phyloP scores from a whole-genome alignment of 2,329 filamentous ascomycete genomes.

The Setomelanomma holmii region DNA sequence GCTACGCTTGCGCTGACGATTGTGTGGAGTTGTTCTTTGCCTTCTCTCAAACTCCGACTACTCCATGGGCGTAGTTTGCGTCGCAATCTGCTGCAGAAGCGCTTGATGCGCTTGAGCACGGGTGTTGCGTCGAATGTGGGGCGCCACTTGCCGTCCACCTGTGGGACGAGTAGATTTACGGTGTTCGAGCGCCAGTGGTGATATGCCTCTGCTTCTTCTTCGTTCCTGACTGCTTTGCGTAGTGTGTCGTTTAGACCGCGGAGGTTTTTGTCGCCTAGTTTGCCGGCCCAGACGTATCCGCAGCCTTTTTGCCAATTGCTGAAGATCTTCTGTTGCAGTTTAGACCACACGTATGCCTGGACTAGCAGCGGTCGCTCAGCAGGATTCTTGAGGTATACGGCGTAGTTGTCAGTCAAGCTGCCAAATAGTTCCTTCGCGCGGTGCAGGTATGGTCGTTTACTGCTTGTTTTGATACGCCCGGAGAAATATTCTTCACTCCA shows the following conservation, averaged over 20 bases:
- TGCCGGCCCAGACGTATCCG: constrained; percentile 48
- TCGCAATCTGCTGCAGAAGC: constrained; percentile 39
- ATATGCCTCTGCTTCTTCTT: constrained; percentile 45
- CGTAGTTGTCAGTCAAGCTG: constrained; percentile 43
- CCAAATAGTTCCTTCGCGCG: constrained; percentile 43
- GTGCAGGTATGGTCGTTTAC: constrained; percentile 41
- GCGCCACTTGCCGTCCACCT: constrained; percentile 46
- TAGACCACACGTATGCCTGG: constrained; percentile 47
- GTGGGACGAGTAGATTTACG: constrained; percentile 46
- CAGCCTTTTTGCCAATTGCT: constrained; percentile 44
- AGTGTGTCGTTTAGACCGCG: constrained; percentile 46
- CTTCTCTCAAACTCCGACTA: constrained; percentile 34
- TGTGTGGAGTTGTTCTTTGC: constrained; percentile 42
- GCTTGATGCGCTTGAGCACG: constrained; percentile 42
- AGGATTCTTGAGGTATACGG: constrained; percentile 39
- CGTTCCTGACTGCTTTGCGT: constrained; percentile 48
- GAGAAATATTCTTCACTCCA: constrained; percentile 48
- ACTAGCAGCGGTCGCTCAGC: constrained; percentile 44
- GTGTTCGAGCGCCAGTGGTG: constrained; percentile 47
- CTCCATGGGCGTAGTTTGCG: constrained; percentile 43
- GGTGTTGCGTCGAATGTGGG: constrained; percentile 46
- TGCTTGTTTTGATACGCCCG: constrained; percentile 33
- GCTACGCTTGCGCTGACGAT: constrained; percentile 47
- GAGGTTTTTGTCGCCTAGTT: constrained; percentile 46
- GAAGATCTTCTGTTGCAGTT: constrained; percentile 47